Evolutionary conservation across 2,329 filamentous ascomycete species (phyloP).

Genomic region (Sclerotinia spermophila): DNA sequence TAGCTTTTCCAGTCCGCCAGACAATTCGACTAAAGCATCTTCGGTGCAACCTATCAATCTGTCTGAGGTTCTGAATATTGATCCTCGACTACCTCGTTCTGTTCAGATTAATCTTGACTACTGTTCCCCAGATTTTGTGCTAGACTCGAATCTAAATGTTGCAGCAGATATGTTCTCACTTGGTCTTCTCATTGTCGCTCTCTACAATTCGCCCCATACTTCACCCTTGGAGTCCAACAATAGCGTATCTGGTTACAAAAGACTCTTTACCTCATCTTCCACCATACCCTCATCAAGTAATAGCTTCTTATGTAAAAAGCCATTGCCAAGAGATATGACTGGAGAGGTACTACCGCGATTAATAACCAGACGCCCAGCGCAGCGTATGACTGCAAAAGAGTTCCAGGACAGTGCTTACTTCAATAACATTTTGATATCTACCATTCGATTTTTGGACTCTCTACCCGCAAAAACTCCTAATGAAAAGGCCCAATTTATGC

Average conservation of each 20-base stretch:
- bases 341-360: constrained; percentile 75
- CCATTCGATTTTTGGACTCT: constrained; percentile 88
- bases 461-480: constrained; percentile 87
- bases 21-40: constrained; percentile 68
- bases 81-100: constrained; percentile 73
- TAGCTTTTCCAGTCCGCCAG: constrained; percentile 78
- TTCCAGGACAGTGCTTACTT: constrained; percentile 97
- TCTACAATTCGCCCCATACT: constrained; percentile 91
- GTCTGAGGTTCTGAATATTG: constrained; percentile 78
- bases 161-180: constrained; percentile 92
- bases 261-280: constrained; percentile 73
- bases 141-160: constrained; percentile 82
- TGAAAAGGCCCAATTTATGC: constrained; percentile 89
- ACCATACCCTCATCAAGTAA: constrained; percentile 76
- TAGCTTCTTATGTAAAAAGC: constrained; percentile 75
- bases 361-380: constrained; percentile 81
- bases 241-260: constrained; percentile 80
- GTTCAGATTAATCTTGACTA: constrained; percentile 93
- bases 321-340: constrained; percentile 75
- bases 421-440: constrained; percentile 93
- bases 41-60: constrained; percentile 77
- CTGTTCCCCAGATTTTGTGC: constrained; percentile 87
- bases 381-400: constrained; percentile 80
- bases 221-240: constrained; percentile 82
- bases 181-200: constrained; percentile 78